Evolutionary conservation across 2,329 filamentous ascomycete genomes (phyloP).

Genomic region (Scedosporium minutisporum): DNA sequence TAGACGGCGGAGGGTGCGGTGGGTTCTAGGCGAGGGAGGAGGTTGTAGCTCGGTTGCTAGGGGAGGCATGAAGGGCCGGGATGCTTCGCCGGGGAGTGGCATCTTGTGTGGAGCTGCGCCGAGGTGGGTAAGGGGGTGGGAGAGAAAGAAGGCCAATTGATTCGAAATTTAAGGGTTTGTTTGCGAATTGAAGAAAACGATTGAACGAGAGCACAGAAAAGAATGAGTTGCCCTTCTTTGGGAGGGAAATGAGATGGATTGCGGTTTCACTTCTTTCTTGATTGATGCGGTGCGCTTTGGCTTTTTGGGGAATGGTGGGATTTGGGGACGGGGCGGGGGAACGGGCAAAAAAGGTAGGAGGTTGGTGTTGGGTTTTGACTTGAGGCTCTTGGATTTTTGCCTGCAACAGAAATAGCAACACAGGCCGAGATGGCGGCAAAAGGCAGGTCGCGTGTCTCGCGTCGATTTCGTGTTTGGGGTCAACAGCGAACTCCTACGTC

Average conservation of each 20-base stretch:
- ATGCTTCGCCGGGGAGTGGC: background rate
- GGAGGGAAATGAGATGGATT: too few species aligned
- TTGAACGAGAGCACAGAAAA: background rate
- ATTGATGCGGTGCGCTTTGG: background rate
- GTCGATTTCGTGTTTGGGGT: constrained; percentile 3
- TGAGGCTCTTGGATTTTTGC: background rate
- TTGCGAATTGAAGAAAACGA: background rate
- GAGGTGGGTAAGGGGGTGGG: background rate
- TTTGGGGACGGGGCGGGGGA: background rate
- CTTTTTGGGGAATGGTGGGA: background rate
- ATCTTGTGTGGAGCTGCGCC: background rate
- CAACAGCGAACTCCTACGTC: background rate
- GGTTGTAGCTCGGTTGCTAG: constrained; percentile 35
- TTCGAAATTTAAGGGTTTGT: background rate
- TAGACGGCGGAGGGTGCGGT: constrained; percentile 60
- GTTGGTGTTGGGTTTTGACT: background rate
- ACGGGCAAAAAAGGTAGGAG: background rate
- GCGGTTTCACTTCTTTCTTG: background rate
- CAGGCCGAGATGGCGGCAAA: background rate
- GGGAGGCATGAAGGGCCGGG: background rate
- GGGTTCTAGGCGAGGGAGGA: constrained; percentile 53
- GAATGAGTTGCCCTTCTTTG: background rate
- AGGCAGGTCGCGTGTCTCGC: background rate
- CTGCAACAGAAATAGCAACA: background rate
- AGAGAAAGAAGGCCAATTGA: background rate